Base-by-base conservation (phyloP, 768 basidiomycete species). In the Lactifluus rugatus region DNA sequence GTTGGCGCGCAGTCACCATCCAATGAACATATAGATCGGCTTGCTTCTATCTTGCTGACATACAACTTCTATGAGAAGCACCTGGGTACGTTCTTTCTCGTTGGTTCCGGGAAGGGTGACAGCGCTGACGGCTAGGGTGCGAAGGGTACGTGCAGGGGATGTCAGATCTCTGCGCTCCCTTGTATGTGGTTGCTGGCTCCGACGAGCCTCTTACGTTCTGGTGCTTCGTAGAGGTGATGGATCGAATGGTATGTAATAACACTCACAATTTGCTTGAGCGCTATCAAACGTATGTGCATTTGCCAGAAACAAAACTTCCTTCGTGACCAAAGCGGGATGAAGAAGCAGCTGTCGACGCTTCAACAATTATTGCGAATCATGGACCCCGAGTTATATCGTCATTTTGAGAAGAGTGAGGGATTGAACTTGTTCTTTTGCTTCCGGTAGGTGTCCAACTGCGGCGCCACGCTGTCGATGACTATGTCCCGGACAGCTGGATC, bases 341-440 rank as follows among this genome's bases (percentile, higher is more conserved):
- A 92, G 78, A 85, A 86, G 60, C 93, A 98, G 67, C 71, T 99
- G 25, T 80, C 83, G 26, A 89, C 88, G 8, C 74, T 99, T 19
- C 96, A 98, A 66, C 85, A 95, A 65, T 73, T 99, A 14, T 88
- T 98, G 41, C 80, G 81, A 36, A 79, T 94, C 32, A 95, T 98
- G 91, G 96, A 99, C 67, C 93, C 94, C 1, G 91, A 97, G 67
- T 72, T 99, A 21, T 96, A 94, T 70, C 82, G 86, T 44, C 94
- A 98, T 72, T 71, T 97, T 54, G 83, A 98, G 80, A 83, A 89
- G 68, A 79, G 84, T 1, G 94, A 94, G 61, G 86, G 82, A 1
- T 76, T 98, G 61, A 97, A 98, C 71, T 71, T 98, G 28, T 98
- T 98, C 77, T 97, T 97, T 77, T 97, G 93, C 71, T 99, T 97